Evolutionary conservation across 2,329 filamentous ascomycete species (phyloP), one percentile per base, ranked within the genome.

Genomic region (Chaetoscypha palmicola): DNA sequence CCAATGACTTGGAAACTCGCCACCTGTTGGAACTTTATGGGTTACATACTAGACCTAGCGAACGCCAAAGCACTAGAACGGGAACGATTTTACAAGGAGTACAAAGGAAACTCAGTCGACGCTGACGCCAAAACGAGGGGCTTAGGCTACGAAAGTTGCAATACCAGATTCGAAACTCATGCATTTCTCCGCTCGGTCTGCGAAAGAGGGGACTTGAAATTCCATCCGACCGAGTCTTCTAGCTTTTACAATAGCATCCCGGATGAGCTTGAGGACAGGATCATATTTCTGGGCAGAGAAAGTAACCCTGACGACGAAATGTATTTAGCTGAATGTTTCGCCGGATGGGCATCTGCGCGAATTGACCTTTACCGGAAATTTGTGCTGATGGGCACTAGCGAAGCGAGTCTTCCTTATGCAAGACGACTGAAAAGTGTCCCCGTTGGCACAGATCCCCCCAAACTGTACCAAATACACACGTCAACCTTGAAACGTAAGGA

Each of bases 271-370:
- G 56, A 62, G 5, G 59, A 56, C 17, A 63, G 68, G 3, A 53
- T 80, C 4, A 56, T 73, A 2, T 71, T 68, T 55, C 72, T 71
- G 0, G 68, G 69, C 11, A 53, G 64, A 3, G 58, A 50, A 1
- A 73, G 82, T 35, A 70, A 79, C 43, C 65, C 69, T 1, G 74
- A 76, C 43, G 77, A 82, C 48, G 79, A 83, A 55, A 73, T 79
- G 54, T 78, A 72, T 45, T 62, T 83, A 21, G 69, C 81, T 8
- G 76, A 79, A 49, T 81, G 75, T 72, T 82, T 80, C 57, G 76
- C 73, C 1, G 74, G 67, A 59, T 82, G 77, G 78, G 66, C 75
- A 1, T 62, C 67, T 23, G 47, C 59, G 43, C 69, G 71, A 22
- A 55, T 76, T 26, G 70, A 78, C 45, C 61, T 62, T 31, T 76